Percentiles rank a stretch among this genome's conserved stretches.
These are phyloP conservation scores for Euphrasia arctica DNA, from an alignment of 305 asterid species.

Conservation along the genomic window DNA sequence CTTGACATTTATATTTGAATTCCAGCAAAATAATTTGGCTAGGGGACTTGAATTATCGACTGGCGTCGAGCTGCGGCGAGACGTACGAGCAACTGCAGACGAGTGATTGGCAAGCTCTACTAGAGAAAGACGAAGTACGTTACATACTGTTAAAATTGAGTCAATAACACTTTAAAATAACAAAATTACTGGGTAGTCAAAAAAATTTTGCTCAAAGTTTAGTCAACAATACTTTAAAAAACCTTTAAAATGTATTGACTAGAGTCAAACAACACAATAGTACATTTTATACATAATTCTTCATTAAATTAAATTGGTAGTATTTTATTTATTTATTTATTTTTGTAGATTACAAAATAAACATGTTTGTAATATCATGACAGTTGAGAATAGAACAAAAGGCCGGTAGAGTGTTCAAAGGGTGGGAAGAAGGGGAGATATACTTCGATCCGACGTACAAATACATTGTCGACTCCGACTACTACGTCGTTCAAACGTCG, in stretches of 20 bases:
- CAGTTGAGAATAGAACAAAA: constrained; percentile 70
- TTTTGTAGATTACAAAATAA: neutral
- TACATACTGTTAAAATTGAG: too few relatives aligned
- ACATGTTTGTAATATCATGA: neutral
- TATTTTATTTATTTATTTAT: neutral
- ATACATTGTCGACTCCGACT: constrained; percentile 56
- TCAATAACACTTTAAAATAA: too few relatives aligned
- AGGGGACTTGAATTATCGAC: constrained; percentile 85
- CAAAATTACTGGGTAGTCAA: too few relatives aligned
- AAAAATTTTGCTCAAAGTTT: too few relatives aligned
- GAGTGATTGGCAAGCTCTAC: constrained; percentile 67
- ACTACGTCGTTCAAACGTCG: constrained; percentile 51
- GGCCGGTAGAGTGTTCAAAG: constrained; percentile 69
- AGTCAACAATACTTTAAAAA: too few relatives aligned
- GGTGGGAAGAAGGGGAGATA: constrained; percentile 79
- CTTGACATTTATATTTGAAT: too few relatives aligned
- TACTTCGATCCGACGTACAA: constrained; percentile 86
- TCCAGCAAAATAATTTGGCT: constrained; percentile 75
- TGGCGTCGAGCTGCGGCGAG: constrained; percentile 42
- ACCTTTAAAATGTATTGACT: too few relatives aligned
- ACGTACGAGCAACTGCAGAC: constrained; percentile 45
- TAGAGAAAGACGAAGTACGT: constrained; percentile 59
- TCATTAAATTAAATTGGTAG: too few relatives aligned
- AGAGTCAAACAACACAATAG: too few relatives aligned
- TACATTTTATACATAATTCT: too few relatives aligned